A percentile compares a stretch with the other conserved stretches of the same genome.
Evolutionary conservation across 106 monocot genomes (phyloP).

Genomic region (Platanthera zijinensis): DNA sequence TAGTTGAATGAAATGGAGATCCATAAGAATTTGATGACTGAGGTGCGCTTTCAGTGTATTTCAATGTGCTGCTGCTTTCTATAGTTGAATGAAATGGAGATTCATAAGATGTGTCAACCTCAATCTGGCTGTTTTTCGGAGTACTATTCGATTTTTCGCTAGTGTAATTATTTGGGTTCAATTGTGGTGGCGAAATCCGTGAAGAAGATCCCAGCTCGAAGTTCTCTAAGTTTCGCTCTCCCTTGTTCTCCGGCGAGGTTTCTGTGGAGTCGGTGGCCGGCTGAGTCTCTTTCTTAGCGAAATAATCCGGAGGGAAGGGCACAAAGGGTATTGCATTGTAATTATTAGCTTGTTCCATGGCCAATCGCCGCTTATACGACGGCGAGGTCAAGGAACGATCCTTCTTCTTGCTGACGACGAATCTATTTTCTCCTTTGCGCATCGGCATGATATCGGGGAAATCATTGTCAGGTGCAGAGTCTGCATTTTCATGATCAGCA

Average conservation of each 20-base stretch:
- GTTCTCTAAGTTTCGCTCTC: slow-evolving; percentile 4
- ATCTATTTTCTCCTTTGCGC: slow-evolving; percentile 80
- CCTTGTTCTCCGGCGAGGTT: neutral
- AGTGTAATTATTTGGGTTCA: neutral
- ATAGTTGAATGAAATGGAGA: neutral
- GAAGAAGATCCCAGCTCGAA: neutral
- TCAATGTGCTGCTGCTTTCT: neutral
- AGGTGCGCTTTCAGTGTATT: neutral
- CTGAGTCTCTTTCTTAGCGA: slow-evolving; percentile 73
- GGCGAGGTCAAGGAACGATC: slow-evolving; percentile 75
- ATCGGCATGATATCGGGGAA: slow-evolving; percentile 93
- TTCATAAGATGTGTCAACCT: neutral
- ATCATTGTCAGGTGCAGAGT: slow-evolving; percentile 31
- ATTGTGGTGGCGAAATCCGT: neutral
- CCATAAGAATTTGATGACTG: neutral
- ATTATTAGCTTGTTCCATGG: slow-evolving; percentile 73
- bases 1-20: too few species aligned
- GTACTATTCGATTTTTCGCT: slow-evolving; percentile 3
- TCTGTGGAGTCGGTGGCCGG: slow-evolving; percentile 18
- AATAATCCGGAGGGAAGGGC: slow-evolving; percentile 93
- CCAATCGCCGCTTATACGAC: slow-evolving; percentile 67
- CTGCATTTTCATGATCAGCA: slow-evolving; percentile 21
- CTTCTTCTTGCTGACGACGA: slow-evolving; percentile 68
- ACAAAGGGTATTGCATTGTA: slow-evolving; percentile 87
- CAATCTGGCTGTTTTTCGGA: neutral